Evolutionary conservation across 108 stramenopile species (phyloP), one percentile per base, ranked within the genome.

Genomic region (Seminavis robusta): DNA sequence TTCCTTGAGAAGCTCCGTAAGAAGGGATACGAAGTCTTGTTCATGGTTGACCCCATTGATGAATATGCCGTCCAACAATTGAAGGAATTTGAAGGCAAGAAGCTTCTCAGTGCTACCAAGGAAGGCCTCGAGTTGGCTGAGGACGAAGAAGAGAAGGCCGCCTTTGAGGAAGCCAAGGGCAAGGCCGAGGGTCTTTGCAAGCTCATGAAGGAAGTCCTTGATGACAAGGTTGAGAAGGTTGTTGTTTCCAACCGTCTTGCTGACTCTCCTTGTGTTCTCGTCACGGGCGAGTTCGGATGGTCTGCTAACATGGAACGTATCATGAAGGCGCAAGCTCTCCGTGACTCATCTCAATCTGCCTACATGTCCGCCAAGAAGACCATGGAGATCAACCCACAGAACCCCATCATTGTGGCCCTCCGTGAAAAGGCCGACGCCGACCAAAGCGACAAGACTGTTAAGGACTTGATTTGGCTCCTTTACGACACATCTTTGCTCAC

Each of bases 201-300:
- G 83, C 84, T 99, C 66, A 99, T 99, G 91, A 99, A 99, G 92
- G 98, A 98, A 76, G 97, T 99, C 26, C 88, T 99, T 40, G 98
- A 97, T 52, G 99, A 99, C 84, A 99, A 99, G 98, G 98, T 99
- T 57, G 99, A 99, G 79, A 99, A 99, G 96, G 99, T 99, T 38
- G 92, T 96, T 60, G 96, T 98, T 19, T 97, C 96, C 34, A 93
- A 92, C 84, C 96, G 99, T 74, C 95, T 99, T 29, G 97, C 93
- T 13, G 95, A 98, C 67, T 94, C 94, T 41, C 99, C 99, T 31
- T 99, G 99, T 79, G 87, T 87, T 44, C 94, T 99, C 28, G 98
- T 98, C 8, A 99, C 99, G 21, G 99, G 99, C 21, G 99, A 99
- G 77, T 99, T 96, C 71, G 99, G 99, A 51, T 99, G 99, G 99